phyloP scores from a whole-genome alignment of 2,329 filamentous ascomycete species.

The Cercospora sp. region DNA sequence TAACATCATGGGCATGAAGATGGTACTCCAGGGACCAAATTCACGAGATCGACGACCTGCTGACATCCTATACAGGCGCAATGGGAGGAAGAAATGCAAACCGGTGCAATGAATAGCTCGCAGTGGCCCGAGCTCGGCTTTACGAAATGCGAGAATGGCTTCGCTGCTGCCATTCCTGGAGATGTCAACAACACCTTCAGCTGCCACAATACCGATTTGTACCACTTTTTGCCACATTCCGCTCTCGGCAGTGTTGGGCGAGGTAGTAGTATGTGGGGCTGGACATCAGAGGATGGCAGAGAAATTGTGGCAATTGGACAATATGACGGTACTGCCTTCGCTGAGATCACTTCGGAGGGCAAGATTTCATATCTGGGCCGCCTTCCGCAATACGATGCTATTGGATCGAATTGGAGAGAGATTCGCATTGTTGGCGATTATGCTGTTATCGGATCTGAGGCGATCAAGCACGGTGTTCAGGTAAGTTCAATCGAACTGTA shows the following conservation, averaged over 20 bases:
- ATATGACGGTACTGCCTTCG: constrained; percentile 56
- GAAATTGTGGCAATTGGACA: constrained; percentile 59
- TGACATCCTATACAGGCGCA: constrained; percentile 24
- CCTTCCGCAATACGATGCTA: constrained; percentile 50
- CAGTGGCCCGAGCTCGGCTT: constrained; percentile 44
- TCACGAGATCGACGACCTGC: background rate
- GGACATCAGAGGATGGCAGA: constrained; percentile 53
- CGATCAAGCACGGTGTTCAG: constrained; percentile 57
- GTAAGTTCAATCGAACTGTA: background rate
- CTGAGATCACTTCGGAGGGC: constrained; percentile 53
- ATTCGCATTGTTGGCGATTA: constrained; percentile 49
- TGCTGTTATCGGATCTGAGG: constrained; percentile 48
- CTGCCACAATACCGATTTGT: constrained; percentile 53
- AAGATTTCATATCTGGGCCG: constrained; percentile 57
- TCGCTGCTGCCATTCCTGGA: constrained; percentile 24
- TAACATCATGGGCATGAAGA: constrained; percentile 30
- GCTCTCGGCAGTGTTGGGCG: constrained; percentile 52
- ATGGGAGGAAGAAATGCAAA: constrained; percentile 40
- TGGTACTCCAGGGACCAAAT: constrained; percentile 18
- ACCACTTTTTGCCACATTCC: constrained; percentile 57
- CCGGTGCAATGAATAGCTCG: constrained; percentile 41
- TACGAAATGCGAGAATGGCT: constrained; percentile 26
- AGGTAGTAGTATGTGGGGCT: constrained; percentile 54
- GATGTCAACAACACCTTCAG: constrained; percentile 39
- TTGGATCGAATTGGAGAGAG: constrained; percentile 53